A percentile compares a stretch with the other conserved stretches of the same genome.
These are phyloP conservation scores for Tripterygium wilfordii DNA, from an alignment of 177 flowering plant genomes.

Conservation along the genomic window DNA sequence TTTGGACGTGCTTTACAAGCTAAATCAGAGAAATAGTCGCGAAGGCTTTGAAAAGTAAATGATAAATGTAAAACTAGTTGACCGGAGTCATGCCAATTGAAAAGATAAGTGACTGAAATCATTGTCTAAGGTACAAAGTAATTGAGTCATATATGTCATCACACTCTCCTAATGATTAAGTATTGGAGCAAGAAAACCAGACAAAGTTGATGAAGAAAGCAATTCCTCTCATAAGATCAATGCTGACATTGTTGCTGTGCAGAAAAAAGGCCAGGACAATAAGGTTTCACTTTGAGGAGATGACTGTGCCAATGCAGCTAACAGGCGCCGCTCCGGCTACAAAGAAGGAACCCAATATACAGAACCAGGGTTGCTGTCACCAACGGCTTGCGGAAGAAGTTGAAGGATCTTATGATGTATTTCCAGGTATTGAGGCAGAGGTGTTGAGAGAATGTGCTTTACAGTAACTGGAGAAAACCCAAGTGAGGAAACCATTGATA, in stretches of 20 bases:
- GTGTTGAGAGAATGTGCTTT: constrained; percentile 67
- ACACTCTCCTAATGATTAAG: no score
- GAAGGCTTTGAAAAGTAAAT: no score
- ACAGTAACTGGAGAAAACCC: constrained; percentile 83
- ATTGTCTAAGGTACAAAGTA: no score
- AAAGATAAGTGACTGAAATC: no score
- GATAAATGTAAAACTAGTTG: no score
- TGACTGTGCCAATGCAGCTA: constrained; percentile 60
- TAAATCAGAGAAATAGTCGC: no score
- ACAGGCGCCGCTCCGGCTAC: constrained; percentile 51
- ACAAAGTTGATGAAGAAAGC: constrained; percentile 59
- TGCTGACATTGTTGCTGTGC: constrained; percentile 47
- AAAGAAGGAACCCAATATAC: constrained; percentile 68
- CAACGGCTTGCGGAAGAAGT: constrained; percentile 71
- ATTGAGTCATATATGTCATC: no score
- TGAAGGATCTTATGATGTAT: constrained; percentile 83
- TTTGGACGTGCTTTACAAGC: no score
- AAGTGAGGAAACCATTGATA: constrained; percentile 74
- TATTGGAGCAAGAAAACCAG: no score
- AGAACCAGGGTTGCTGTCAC: constrained; percentile 68
- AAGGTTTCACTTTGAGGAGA: constrained; percentile 50
- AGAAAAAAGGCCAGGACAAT: constrained; percentile 56
- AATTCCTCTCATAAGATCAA: constrained; percentile 66
- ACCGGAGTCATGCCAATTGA: no score
- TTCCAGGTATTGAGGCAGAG: constrained; percentile 69